Evolutionary conservation across 257 asterid genomes (phyloP).

Genomic region (Apocynum venetum): DNA sequence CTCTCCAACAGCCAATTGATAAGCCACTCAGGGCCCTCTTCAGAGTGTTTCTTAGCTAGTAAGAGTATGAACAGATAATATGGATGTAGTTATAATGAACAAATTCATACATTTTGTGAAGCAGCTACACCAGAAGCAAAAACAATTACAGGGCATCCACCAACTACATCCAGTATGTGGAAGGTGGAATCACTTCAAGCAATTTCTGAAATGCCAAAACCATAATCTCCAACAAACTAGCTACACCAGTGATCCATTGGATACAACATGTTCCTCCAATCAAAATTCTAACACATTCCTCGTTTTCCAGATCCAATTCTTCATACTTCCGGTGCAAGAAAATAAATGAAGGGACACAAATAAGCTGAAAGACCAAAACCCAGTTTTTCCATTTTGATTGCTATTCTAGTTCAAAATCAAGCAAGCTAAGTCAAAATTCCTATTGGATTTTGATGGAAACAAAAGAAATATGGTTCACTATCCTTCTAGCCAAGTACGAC

Average conservation of each 20-base stretch:
- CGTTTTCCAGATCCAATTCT: not conserved
- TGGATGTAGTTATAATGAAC: too few relatives aligned
- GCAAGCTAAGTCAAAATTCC: conserved; percentile 24
- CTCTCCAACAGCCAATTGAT: not conserved
- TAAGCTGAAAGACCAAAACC: conserved; percentile 14
- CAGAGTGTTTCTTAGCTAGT: too few relatives aligned
- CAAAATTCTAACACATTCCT: not conserved
- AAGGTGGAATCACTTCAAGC: not conserved
- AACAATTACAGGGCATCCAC: not conserved
- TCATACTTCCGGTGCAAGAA: conserved; percentile 11
- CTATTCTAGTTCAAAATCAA: not conserved
- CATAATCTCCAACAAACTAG: too few relatives aligned
- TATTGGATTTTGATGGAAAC: conserved; percentile 30
- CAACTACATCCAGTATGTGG: not conserved
- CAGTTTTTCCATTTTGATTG: conserved; percentile 4
- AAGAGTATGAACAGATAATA: too few relatives aligned
- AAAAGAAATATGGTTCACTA: conserved; percentile 25
- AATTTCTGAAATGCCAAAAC: too few relatives aligned
- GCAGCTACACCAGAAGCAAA: not conserved
- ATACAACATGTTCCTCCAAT: not conserved
- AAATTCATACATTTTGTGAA: too few relatives aligned
- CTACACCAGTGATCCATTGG: too few relatives aligned
- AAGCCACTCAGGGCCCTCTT: not conserved
- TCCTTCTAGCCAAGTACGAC: conserved; percentile 28
- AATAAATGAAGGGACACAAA: not conserved